These are phyloP conservation scores for Zelopaecilomyces penicillatus DNA, from an alignment of 2,329 filamentous ascomycete genomes.

Conservation along the genomic window DNA sequence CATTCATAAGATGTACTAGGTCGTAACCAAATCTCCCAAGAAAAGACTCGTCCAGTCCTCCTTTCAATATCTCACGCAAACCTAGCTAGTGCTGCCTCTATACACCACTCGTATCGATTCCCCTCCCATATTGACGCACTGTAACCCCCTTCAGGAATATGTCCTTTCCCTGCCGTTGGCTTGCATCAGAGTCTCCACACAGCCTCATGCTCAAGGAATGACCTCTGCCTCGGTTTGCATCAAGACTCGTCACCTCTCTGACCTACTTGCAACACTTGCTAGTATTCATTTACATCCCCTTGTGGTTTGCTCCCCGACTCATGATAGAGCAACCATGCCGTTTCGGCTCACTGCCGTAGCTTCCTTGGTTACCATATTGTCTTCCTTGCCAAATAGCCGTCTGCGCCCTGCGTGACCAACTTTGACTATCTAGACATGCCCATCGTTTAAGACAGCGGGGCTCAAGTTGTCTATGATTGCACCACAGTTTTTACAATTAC, in stretches of 20 bases:
- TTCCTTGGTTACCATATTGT: constrained; percentile 58
- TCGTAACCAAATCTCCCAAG: constrained; percentile 76
- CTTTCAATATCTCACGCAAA: constrained; percentile 57
- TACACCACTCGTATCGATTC: constrained; percentile 65
- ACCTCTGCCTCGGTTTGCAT: constrained; percentile 58
- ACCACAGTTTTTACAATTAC: constrained; percentile 59
- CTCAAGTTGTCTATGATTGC: constrained; percentile 74
- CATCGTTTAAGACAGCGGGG: constrained; percentile 54
- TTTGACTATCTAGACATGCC: constrained; percentile 66
- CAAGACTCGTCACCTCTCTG: constrained; percentile 47
- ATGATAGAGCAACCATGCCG: constrained; percentile 68
- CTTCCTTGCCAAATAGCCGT: constrained; percentile 65
- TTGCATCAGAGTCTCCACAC: constrained; percentile 79
- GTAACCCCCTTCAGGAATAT: constrained; percentile 56
- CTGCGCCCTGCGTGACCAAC: constrained; percentile 75
- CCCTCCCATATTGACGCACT: constrained; percentile 40
- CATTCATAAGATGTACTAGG: constrained; percentile 59
- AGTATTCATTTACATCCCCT: constrained; percentile 49
- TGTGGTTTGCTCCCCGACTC: constrained; percentile 63
- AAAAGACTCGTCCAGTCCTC: constrained; percentile 71
- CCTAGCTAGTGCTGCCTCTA: constrained; percentile 74
- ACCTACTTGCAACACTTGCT: constrained; percentile 60
- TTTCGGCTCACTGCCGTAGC: constrained; percentile 59
- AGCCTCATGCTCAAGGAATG: constrained; percentile 73
- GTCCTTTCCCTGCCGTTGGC: constrained; percentile 62